Base-by-base conservation (phyloP, 2,329 filamentous ascomycete species). In the Clonostachys chloroleuca region DNA sequence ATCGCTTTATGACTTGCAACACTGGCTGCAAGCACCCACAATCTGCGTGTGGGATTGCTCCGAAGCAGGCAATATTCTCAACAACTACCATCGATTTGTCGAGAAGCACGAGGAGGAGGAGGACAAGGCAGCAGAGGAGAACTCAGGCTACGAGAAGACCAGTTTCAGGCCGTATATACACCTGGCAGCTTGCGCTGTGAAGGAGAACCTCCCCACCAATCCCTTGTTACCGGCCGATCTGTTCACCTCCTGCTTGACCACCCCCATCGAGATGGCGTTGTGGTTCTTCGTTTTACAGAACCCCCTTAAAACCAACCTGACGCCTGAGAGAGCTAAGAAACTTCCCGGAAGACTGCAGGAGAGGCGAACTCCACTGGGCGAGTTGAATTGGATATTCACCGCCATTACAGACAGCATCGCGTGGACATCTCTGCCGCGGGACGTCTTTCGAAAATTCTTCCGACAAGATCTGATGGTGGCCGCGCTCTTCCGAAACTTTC, bases 311-410 rank as follows among this genome's bases (percentile, higher is more conserved):
- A 81, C 77, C 4, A 81, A 80, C 39, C 72, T 96, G 47, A 86
- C 82, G 3, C 81, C 92, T 5, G 89, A 94, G 51, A 82, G 92
- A 56, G 92, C 92, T 40, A 87, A 90, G 65, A 89, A 90, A 59
- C 86, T 99, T 16, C 92, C 92, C 4, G 94, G 94, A 34, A 85
- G 91, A 52, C 80, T 97, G 40, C 92, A 96, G 61, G 94, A 99
- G 67, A 81, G 94, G 50, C 80, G 94, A 60, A 97, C 94, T 44
- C 94, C 94, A 9, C 78, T 99, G 34, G 94, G 94, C 52, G 94
- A 99, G 69, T 75, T 99, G 13, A 99, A 99, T 61, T 99, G 94
- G 94, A 99, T 99, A 35, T 97, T 99, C 62, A 99, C 94, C 1
- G 94, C 94, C 47, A 97, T 99, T 54, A 99, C 94, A 1, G 94